Base-by-base conservation (phyloP, 1,139 yeast species). In the Blastobotrys elegans region DNA sequence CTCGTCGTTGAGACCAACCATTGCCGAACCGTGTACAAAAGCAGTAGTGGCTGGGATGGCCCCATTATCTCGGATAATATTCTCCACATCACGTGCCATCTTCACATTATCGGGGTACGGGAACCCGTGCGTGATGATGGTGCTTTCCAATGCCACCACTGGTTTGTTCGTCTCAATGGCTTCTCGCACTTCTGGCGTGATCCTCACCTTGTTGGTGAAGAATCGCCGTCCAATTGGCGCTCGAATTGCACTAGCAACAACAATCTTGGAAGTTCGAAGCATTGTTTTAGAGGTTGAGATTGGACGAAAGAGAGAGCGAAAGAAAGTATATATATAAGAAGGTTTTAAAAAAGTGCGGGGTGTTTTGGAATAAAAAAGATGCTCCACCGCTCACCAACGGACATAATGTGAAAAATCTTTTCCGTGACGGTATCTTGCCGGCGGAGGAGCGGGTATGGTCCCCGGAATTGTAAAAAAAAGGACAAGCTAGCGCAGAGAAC, bases 21-120 rank as follows among this genome's bases (percentile, higher is more conserved):
- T 70, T 0, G 96, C 90, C 1, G 64, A 59, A 2, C 96, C 97
- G 14, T 76, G 64, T 24, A 88, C 64, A 57, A 89, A 84, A 0
- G 90, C 96, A 53, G 84, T 80, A 0, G 96, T 87, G 0, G 96
- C 96, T 0, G 97, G 96, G 3, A 84, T 67, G 0, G 82, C 92
- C 2, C 94, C 94, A 43, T 73, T 64, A 0, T 66, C 63, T 38
- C 95, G 70, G 24, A 88, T 75, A 8, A 75, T 70, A 13, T 65
- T 53, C 63, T 88, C 96, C 1, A 86, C 95, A 1, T 71, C 66
- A 30, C 61, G 60, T 0, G 96, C 96, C 88, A 88, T 82, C 21
- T 73, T 71, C 11, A 85, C 60, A 59, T 89, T 88, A 39, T 76
- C 75, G 0, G 96, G 96, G 60, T 69, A 85, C 6, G 96, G 96